Percentiles rank a stretch among this genome's conserved stretches.
These are phyloP conservation scores for Mortierella hygrophila DNA, from an alignment of 192 early-diverging fungal species.

Conservation along the genomic window DNA sequence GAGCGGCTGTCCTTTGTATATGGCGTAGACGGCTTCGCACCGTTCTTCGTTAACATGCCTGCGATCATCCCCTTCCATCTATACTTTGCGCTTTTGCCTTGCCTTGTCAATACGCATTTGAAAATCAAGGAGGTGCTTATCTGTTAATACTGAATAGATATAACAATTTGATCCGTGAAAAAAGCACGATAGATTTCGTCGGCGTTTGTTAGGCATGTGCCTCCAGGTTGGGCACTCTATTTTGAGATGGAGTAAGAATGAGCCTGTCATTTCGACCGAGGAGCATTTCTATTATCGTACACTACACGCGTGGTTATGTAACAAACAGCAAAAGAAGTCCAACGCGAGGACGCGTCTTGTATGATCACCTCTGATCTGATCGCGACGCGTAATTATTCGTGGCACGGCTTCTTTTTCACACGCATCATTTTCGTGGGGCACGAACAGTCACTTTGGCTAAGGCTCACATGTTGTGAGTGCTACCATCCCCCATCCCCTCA, in stretches of 20 bases:
- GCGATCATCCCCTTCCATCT: not conserved
- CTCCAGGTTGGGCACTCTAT: not conserved
- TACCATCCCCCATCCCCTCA: not conserved
- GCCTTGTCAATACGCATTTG: not conserved
- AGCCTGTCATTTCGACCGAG: not conserved
- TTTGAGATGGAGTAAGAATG: not conserved
- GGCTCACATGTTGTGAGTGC: not conserved
- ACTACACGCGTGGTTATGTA: not conserved
- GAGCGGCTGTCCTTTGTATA: not conserved
- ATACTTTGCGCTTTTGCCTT: not conserved
- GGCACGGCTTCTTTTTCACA: not conserved
- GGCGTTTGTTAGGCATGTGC: not conserved
- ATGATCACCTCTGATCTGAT: not conserved
- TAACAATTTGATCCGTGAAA: not conserved
- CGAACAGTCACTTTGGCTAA: not conserved
- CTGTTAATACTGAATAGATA: not conserved
- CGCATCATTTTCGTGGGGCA: slow-evolving; percentile 7
- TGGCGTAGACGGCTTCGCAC: not conserved
- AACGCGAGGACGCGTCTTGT: not conserved
- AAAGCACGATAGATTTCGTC: not conserved
- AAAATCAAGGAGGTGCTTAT: not conserved
- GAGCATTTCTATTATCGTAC: not conserved
- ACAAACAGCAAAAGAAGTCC: not conserved
- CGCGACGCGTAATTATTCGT: not conserved
- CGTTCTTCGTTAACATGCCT: not conserved